Base-by-base conservation (phyloP, 2,329 filamentous ascomycete species). In the Stemphylium beticola region DNA sequence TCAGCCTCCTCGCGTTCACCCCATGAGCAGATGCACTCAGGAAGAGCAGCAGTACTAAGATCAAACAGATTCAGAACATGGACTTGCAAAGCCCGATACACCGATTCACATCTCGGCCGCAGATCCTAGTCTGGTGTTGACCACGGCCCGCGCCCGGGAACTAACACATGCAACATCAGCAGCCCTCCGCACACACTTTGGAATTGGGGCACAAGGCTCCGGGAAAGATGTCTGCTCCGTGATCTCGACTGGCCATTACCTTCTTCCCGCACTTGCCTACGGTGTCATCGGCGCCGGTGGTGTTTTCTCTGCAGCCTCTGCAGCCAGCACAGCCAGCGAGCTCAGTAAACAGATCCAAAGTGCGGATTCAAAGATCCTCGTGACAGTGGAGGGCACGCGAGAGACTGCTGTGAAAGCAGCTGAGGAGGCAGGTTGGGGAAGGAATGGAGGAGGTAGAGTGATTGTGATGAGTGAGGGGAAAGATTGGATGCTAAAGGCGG, bases 281-380 rank as follows among this genome's bases (percentile, higher is more conserved):
- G 82, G 80, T 12, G 79, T 85, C 47, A 76, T 87, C 40, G 85
- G 82, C 3, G 83, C 84, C 2, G 84, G 81, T 1, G 85, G 84
- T 15, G 79, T 87, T 22, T 87, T 84, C 61, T 83, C 82, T 6
- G 81, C 83, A 4, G 83, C 83, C 0, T 82, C 78, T 41, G 76
- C 82, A 0, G 76, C 79, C 0, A 80, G 77, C 4, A 85, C 83
- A 0, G 74, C 78, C 0, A 63, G 74, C 2, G 85, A 87, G 22
- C 69, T 87, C 8, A 77, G 78, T 3, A 76, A 81, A 22, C 80
- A 81, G 59, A 73, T 83, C 12, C 72, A 71, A 14, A 73, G 77
- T 20, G 79, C 77, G 0, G 69, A 72, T 4, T 77, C 74, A 9
- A 78, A 73, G 8, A 55, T 82, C 17, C 56, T 83, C 18, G 68